Percentiles rank a stretch among this genome's conserved stretches.
Conservation (phyloP, 2,329 filamentous ascomycete genomes). For the Talaromyces funiculosus region DNA sequence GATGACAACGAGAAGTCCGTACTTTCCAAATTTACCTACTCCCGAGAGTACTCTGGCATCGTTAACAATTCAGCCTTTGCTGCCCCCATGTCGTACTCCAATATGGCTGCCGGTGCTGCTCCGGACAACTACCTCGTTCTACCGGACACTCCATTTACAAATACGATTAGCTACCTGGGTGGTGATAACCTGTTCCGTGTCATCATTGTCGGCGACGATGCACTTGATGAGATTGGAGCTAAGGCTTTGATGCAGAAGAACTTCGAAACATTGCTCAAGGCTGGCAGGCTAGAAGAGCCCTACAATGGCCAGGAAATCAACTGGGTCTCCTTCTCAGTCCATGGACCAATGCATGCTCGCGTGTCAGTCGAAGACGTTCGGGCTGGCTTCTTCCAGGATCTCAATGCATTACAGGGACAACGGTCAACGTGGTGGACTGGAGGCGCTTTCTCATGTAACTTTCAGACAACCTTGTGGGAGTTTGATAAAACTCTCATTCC, state of each 20-base stretch:
- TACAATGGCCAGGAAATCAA: slow-evolving; percentile 15
- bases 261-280: slow-evolving; percentile 17
- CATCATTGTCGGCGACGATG: slow-evolving; percentile 19
- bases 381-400: slow-evolving; percentile 33
- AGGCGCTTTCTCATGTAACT: slow-evolving; percentile 28
- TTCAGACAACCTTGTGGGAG: slow-evolving; percentile 21
- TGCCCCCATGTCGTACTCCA: slow-evolving; percentile 16
- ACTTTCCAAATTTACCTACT: slow-evolving; percentile 33
- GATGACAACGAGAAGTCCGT: slow-evolving; percentile 26
- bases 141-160: slow-evolving; percentile 17
- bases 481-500: slow-evolving; percentile 22
- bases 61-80: slow-evolving; percentile 30
- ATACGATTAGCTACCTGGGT: slow-evolving; percentile 20
- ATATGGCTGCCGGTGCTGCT: slow-evolving; percentile 45
- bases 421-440: slow-evolving; percentile 33
- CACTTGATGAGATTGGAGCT: slow-evolving; percentile 15
- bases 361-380: slow-evolving; percentile 27
- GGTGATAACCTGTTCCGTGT: slow-evolving; percentile 20
- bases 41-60: slow-evolving; percentile 31
- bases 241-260: slow-evolving; percentile 16
- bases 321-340: slow-evolving; percentile 21
- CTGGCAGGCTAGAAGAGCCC: slow-evolving; percentile 5
- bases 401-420: slow-evolving; percentile 36
- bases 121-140: slow-evolving; percentile 18
- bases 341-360: slow-evolving; percentile 30